These are phyloP conservation scores for Aspergillus japonicus DNA, from an alignment of 2,329 filamentous ascomycete species.

Conservation along the genomic window DNA sequence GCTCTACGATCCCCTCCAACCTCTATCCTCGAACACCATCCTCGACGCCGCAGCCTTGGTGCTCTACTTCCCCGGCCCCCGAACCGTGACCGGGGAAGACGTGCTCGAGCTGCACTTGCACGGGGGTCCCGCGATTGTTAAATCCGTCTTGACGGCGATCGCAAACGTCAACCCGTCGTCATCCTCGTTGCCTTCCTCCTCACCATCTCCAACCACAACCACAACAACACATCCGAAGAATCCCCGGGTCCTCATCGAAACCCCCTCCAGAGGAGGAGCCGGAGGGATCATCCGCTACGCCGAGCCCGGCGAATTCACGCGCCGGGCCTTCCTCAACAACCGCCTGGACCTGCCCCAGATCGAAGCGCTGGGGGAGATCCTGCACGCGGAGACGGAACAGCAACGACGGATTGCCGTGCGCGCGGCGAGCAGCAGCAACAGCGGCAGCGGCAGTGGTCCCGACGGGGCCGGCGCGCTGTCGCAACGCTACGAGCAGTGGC, in stretches of 20 bases:
- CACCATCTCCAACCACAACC: too few species aligned
- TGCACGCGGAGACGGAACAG: constrained; percentile 77
- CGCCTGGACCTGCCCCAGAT: constrained; percentile 84
- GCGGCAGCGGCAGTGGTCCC: not conserved
- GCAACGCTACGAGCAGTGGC: constrained; percentile 78
- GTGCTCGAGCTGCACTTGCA: constrained; percentile 93
- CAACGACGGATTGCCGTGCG: constrained; percentile 84
- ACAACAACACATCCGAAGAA: not conserved
- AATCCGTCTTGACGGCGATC: constrained; percentile 78
- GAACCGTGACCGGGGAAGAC: constrained; percentile 88
- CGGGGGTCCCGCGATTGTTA: constrained; percentile 83
- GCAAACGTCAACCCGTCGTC: constrained; percentile 36
- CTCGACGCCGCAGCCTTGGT: constrained; percentile 78
- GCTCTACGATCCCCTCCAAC: constrained; percentile 60
- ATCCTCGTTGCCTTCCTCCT: too few species aligned
- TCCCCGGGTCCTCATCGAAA: not conserved
- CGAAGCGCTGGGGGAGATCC: constrained; percentile 61
- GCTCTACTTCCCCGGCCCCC: constrained; percentile 76
- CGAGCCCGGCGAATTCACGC: constrained; percentile 93
- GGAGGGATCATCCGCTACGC: constrained; percentile 69
- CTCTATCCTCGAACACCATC: constrained; percentile 43
- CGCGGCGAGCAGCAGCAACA: constrained; percentile 56
- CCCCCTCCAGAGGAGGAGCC: not conserved
- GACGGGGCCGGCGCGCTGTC: constrained; percentile 60
- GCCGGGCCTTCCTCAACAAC: constrained; percentile 83